Evolutionary conservation across 805 yeast species (phyloP), one percentile per base, ranked within the genome.

Genomic region (Candida odintsovae): DNA sequence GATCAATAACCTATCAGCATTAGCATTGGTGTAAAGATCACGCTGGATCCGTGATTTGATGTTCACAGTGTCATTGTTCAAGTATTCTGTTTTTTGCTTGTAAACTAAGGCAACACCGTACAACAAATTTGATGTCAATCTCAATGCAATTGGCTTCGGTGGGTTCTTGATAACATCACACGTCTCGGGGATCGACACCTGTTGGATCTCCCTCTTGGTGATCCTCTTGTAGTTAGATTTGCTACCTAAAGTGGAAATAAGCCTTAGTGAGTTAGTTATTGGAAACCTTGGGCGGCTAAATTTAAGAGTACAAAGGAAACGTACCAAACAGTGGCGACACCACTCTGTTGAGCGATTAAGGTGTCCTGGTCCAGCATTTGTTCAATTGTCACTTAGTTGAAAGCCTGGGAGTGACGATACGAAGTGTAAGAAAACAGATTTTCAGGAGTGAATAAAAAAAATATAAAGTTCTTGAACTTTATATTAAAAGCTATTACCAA

Each of bases 61-160:
- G 10, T 46, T 19, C 12, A 51, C 48, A 0, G 58, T 47, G 43
- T 61, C 64, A 28, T 43, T 56, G 51, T 67, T 68, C 51, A 75
- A 69, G 52, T 71, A 72, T 4, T 70, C 71, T 0, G 75, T 69
- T 56, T 81, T 76, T 23, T 74, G 72, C 47, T 68, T 75, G 56
- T 73, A 74, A 36, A 72, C 59, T 33, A 76, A 47, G 1, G 78
- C 63, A 5, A 76, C 63, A 1, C 82, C 82, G 49, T 73, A 67
- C 31, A 76, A 56, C 8, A 76, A 53, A 41, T 59, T 71, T 0
- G 79, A 73, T 0, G 68, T 59, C 13, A 69, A 50, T 26, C 77
- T 51, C 2, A 66, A 47, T 1, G 62, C 57, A 40, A 58, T 40
- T 13, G 59, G 45, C 21, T 15, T 22, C 16, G 51, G 49, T 16